These are phyloP conservation scores for Mycena haematopus DNA, from an alignment of 768 basidiomycete genomes.

Conservation along the genomic window DNA sequence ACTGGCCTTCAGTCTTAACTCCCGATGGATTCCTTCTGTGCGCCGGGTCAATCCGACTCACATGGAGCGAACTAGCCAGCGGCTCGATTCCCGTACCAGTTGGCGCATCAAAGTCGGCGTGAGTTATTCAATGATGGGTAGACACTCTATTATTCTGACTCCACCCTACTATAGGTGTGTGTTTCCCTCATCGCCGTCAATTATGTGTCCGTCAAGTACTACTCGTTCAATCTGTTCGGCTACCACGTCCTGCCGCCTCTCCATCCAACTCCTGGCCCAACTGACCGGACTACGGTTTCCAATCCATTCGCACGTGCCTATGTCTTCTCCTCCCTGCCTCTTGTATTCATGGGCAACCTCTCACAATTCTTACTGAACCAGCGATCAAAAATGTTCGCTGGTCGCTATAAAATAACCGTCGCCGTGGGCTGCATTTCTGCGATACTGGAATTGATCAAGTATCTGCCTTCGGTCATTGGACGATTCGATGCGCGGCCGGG, in stretches of 20 bases:
- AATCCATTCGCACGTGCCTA: background rate
- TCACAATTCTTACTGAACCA: slow-evolving; percentile 27
- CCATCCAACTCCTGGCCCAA: slow-evolving; percentile 10
- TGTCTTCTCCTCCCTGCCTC: slow-evolving; percentile 11
- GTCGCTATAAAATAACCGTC: slow-evolving; percentile 24
- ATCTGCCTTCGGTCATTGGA: slow-evolving; percentile 19
- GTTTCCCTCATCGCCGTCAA: slow-evolving; percentile 14
- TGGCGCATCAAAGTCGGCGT: slow-evolving; percentile 23
- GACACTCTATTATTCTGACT: background rate
- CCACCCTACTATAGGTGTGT: slow-evolving; percentile 11
- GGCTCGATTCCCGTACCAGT: slow-evolving; percentile 20
- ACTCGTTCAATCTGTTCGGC: slow-evolving; percentile 17
- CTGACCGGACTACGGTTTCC: slow-evolving; percentile 4
- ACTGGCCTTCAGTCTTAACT: slow-evolving; percentile 1
- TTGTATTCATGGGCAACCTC: slow-evolving; percentile 19
- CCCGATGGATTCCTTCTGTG: background rate
- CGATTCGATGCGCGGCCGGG: slow-evolving; percentile 26
- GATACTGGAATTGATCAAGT: slow-evolving; percentile 5
- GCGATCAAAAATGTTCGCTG: slow-evolving; percentile 21
- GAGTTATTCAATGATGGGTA: slow-evolving; percentile 1
- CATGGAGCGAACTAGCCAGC: slow-evolving; percentile 24
- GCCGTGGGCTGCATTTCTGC: background rate
- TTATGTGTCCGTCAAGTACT: slow-evolving; percentile 1
- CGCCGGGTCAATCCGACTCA: slow-evolving; percentile 16
- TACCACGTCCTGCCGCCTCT: slow-evolving; percentile 12